Conservation (phyloP, 2,329 filamentous ascomycete genomes). For the Penicillium sclerotigenum region DNA sequence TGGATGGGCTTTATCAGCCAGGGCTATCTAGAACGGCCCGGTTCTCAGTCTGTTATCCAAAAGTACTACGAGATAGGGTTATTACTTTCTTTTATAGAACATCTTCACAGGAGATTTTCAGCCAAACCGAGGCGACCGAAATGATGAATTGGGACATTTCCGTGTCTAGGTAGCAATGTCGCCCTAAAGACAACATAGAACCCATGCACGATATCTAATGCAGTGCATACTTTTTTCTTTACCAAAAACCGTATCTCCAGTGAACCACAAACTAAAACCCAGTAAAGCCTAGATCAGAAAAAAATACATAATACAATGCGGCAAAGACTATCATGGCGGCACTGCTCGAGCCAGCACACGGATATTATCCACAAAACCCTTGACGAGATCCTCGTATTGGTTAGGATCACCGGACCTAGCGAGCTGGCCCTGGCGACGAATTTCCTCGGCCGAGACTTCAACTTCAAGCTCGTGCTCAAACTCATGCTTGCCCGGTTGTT, state of each 20-base stretch:
- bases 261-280: background rate
- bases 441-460: slow-evolving; percentile 46
- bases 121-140: background rate
- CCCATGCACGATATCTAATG: slow-evolving; percentile 12
- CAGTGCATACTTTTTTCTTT: slow-evolving; percentile 3
- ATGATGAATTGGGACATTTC: background rate
- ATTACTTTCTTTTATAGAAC: background rate
- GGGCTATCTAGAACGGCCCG: too few species aligned
- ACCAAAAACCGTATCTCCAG: slow-evolving; percentile 16
- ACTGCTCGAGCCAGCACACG: slow-evolving; percentile 45
- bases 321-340: slow-evolving; percentile 27
- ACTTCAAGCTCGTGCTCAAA: slow-evolving; percentile 51
- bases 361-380: slow-evolving; percentile 50
- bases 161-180: background rate
- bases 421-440: slow-evolving; percentile 45
- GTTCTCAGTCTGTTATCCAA: background rate
- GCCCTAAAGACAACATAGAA: background rate
- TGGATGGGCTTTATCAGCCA: too few species aligned
- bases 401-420: slow-evolving; percentile 39
- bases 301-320: slow-evolving; percentile 19
- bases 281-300: background rate
- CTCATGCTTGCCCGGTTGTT: slow-evolving; percentile 35
- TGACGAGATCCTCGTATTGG: slow-evolving; percentile 47
- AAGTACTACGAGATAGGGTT: background rate
- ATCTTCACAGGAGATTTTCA: background rate